A percentile compares a stretch with the other conserved stretches of the same genome.
phyloP scores from a whole-genome alignment of 2,329 filamentous ascomycete genomes.

The Dactylellina haptotyla region DNA sequence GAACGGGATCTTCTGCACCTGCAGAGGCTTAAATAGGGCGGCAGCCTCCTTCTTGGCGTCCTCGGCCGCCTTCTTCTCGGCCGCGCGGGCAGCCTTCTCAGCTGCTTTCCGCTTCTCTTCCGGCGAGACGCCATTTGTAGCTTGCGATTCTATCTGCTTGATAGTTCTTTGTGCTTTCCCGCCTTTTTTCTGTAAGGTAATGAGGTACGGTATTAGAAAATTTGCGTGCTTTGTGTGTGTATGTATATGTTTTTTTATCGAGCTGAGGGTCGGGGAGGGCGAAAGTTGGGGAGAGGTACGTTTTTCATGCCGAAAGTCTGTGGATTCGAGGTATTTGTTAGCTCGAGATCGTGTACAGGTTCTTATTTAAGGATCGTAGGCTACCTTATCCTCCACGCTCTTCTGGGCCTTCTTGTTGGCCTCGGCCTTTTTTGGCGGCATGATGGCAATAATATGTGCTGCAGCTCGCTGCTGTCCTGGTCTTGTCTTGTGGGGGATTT shows the following conservation, averaged over 20 bases:
- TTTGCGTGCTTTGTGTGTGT: background rate
- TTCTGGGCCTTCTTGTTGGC: conserved; percentile 66
- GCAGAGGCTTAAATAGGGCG: conserved; percentile 87
- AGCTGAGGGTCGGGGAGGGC: background rate
- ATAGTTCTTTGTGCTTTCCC: conserved; percentile 89
- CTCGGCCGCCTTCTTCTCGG: conserved; percentile 91
- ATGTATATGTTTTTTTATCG: background rate
- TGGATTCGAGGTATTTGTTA: background rate
- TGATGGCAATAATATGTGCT: conserved; percentile 28
- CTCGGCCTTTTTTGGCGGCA: conserved; percentile 58
- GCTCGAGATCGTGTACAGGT: conserved; percentile 1
- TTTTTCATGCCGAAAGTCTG: conserved; percentile 99
- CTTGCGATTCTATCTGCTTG: conserved; percentile 79
- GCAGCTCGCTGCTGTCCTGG: background rate
- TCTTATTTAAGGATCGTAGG: background rate
- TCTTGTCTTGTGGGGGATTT: conserved; percentile 7
- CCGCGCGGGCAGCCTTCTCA: conserved; percentile 75
- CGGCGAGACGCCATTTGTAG: conserved; percentile 77
- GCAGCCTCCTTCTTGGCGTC: conserved; percentile 81
- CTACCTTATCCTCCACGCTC: conserved; percentile 79
- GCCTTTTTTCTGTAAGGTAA: conserved; percentile 78
- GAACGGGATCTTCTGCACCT: conserved; percentile 97
- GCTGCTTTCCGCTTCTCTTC: conserved; percentile 85
- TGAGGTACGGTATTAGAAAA: conserved; percentile 13
- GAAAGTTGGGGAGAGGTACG: conserved; percentile 61